These are phyloP conservation scores for Conoideocrella luteorostrata DNA, from an alignment of 2,329 filamentous ascomycete genomes.

Conservation along the genomic window DNA sequence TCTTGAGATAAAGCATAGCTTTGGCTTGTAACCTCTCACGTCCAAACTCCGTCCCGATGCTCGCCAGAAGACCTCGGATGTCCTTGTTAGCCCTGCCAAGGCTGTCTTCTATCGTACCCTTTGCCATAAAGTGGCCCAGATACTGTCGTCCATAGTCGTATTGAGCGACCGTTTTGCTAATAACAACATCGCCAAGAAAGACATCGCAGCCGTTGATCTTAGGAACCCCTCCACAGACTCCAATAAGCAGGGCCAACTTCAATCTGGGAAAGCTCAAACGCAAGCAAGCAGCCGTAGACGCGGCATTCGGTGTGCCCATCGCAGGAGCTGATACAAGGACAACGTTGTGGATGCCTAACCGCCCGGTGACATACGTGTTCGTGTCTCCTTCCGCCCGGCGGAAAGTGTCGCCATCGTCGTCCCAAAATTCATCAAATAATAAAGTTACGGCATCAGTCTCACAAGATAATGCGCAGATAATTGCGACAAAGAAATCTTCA, in stretches of 20 bases:
- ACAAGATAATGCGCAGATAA: conserved; percentile 20
- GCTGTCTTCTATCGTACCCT: conserved; percentile 18
- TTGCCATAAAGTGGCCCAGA: conserved; percentile 17
- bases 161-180: conserved; percentile 22
- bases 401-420: conserved; percentile 14
- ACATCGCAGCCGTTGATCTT: conserved; percentile 4
- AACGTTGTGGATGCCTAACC: conserved; percentile 20
- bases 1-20: conserved; percentile 9
- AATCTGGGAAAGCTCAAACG: conserved; percentile 27
- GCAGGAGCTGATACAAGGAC: conserved; percentile 22
- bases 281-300: conserved; percentile 19
- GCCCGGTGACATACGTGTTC: conserved; percentile 24
- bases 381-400: conserved; percentile 18
- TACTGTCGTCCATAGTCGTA: conserved; percentile 23
- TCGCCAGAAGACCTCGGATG: conserved; percentile 20
- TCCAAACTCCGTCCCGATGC: conserved; percentile 13
- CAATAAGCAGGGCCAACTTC: conserved; percentile 28
- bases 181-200: conserved; percentile 27
- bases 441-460: conserved; percentile 18
- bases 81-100: conserved; percentile 21
- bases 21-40: conserved; percentile 9
- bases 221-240: conserved; percentile 35
- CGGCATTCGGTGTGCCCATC: conserved; percentile 23
- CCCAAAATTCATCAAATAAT: conserved; percentile 22
- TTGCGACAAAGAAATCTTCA: conserved; percentile 18